Base-by-base conservation (phyloP, 2,329 filamentous ascomycete genomes). In the Ceratocystis destructans region DNA sequence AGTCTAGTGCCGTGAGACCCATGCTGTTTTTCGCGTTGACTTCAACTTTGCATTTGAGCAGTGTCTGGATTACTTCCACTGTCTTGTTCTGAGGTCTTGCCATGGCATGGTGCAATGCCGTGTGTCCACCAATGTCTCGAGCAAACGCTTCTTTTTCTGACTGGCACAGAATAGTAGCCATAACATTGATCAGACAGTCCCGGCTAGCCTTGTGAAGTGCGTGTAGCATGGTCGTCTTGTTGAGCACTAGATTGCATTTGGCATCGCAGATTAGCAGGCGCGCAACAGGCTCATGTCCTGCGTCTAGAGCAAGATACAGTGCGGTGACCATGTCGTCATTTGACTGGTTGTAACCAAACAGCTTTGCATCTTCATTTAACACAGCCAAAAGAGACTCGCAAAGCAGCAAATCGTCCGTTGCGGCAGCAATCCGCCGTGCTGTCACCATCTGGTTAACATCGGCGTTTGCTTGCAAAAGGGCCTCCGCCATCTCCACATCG, bases 251-350 rank as follows among this genome's bases (percentile, higher is more conserved):
- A 22, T 62, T 44, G 41, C 64, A 8, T 31, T 45, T 37, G 15
- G 22, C 31, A 2, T 48, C 20, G 12, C 33, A 12, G 17, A 64
- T 64, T 4, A 68, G 44, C 22, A 65, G n/a, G 6, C 50, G 57
- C 8, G 50, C 55, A 53, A 64, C 33, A 6, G 33, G 37, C 28
- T 64, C 61, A 61, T 66, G 67, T 5, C 41, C 33, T 7, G 64
- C 61, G 59, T 68, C 64, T 1, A 68, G 50, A 22, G 67, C 31
- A 10, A 68, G 55, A 45, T 68, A 68, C 15, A 68, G 45, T 15
- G 64, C 25, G 12, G 67, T 61, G 45, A 64, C 55, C 6, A 28
- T 59, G 25, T 66, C 64, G 5, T 44, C 25, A 8, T n/a, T 25
- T 22, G 45, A 37, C 44, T 20, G 45, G 12, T 7, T 12, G 61